Evolutionary conservation across 768 basidiomycete species (phyloP), one percentile per base, ranked within the genome.

Genomic region (Lactarius psammicola): DNA sequence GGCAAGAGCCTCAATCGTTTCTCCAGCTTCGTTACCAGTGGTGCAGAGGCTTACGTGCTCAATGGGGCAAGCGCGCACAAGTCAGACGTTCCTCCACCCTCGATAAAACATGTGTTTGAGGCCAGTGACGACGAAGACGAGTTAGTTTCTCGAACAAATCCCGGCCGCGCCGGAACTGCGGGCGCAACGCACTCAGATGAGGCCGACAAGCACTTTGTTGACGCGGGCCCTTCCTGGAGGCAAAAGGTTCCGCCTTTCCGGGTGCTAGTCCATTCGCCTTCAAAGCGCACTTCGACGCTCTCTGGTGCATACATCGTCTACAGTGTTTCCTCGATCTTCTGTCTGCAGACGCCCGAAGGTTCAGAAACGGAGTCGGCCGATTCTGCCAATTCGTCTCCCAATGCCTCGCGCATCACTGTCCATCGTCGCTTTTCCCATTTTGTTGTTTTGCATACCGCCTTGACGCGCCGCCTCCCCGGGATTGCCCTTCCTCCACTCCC

Each of bases 371-470:
- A 71, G 2, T 67, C 66, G 4, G 70, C 71, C 4, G 71, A 70
- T 15, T 73, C 69, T 31, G 56, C 66, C 53, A 74, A 69, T 15
- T 63, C 65, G 15, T 73, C 76, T 4, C 64, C 75, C 5, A 76
- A 81, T 1, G 78, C 85, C 1, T 78, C 81, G 11, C 79, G 85
- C 36, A 83, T 94, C 66, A 92, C 88, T 0, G 92, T 94, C 42
- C 80, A 88, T 42, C 82, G 93, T 13, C 87, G 93, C 8, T 95
- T 90, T 77, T 92, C 92, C 4, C 89, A 94, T 65, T 95, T 95
- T 70, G 85, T 88, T 31, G 81, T 87, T 58, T 80, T 95, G 34
- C 88, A 93, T 69, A 86, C 88, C 2, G 85, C 87, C 10, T 77
- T 95, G 56, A 79, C 82, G 23, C 79, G 85, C 28, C 80, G 87